Base-by-base conservation (phyloP, 1,284 basidiomycete genomes). In the Rhodotorula glutinis region DNA sequence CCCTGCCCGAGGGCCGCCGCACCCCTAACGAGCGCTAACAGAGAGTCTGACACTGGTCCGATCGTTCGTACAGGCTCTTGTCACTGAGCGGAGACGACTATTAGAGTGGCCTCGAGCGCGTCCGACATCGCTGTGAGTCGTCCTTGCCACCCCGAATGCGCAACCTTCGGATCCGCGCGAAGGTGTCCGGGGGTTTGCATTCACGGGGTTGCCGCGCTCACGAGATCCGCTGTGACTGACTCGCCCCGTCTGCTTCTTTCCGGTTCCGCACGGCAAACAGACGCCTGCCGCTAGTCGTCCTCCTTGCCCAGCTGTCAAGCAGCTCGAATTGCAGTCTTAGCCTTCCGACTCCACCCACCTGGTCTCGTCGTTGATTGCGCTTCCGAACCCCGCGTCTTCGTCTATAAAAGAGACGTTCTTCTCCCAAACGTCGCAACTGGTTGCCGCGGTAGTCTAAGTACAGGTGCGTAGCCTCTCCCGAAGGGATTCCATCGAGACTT, bases 101-200 rank as follows among this genome's bases (percentile, higher is more conserved):
- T 27, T 11, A 25, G 49, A 25, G 49, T 13, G 51, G 21, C n/a
- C 23, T 38, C 13, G 41, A 53, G 51, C 52, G 59, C 51, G 51
- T 53, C 59, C 51, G 59, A 53, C 25, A 53, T 53, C 59, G 51
- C 52, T 53, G 59, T 53, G 21, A 23, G 51, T 53, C 41, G 23
- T 14, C 49, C 1, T 29, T 21, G 43, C 40, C 14, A 9, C 16
- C 40, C 25, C 23, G 40, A 30, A 16, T 40, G n/a, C n/a, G n/a
- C 17, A 4, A 13, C 17, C 23, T 25, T 29, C 54, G 38, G 40
- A 16, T n/a, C 27, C 25, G 40, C 40, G n/a, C 25, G n/a, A 27
- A 25, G 25, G 49, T n/a, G 16, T 27, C 13, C 49, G 49, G 49
- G 25, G 49, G 25, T 51, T 51, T 7, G 13, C 49, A 14, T 29